A percentile compares a stretch with the other conserved stretches of the same genome.
Conservation (phyloP, 345 rosid species). For the Mangifera indica region DNA sequence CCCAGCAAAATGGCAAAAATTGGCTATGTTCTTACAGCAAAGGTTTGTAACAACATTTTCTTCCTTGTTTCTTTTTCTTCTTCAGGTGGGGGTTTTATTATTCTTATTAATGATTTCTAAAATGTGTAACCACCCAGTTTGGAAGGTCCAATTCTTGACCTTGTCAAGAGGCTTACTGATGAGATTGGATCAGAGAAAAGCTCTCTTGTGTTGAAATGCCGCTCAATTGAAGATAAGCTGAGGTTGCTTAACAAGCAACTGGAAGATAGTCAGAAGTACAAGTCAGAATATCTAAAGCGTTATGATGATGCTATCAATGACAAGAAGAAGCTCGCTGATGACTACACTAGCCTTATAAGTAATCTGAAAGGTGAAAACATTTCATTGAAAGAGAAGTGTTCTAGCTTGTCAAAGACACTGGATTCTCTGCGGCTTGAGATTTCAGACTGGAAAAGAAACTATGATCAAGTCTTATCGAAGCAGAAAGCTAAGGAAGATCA, state of each 20-base stretch:
- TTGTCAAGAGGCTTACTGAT: conserved; percentile 73
- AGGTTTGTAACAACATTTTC: conserved; percentile 44
- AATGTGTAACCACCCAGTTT: conserved; percentile 42
- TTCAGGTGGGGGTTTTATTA: too few relatives aligned
- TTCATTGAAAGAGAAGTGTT: conserved; percentile 78
- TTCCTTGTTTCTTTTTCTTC: neutral
- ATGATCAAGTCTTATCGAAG: conserved; percentile 60
- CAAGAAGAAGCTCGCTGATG: conserved; percentile 87
- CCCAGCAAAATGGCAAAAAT: conserved; percentile 92
- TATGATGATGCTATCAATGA: conserved; percentile 93
- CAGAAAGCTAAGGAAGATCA: conserved; percentile 82
- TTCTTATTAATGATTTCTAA: conserved; percentile 5
- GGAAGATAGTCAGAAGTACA: conserved; percentile 81
- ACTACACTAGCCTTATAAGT: conserved; percentile 63
- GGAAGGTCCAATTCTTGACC: conserved; percentile 90
- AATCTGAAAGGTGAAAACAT: conserved; percentile 74
- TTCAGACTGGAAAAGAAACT: conserved; percentile 71
- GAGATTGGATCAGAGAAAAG: conserved; percentile 80
- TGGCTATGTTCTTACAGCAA: conserved; percentile 77
- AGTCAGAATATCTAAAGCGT: conserved; percentile 82
- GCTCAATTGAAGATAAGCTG: conserved; percentile 84
- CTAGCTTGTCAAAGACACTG: conserved; percentile 65
- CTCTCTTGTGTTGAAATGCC: conserved; percentile 72
- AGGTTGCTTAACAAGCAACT: conserved; percentile 69
- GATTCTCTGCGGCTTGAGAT: conserved; percentile 75